phyloP scores from a whole-genome alignment of 2,329 filamentous ascomycete genomes.

The Aspergillus fructus region DNA sequence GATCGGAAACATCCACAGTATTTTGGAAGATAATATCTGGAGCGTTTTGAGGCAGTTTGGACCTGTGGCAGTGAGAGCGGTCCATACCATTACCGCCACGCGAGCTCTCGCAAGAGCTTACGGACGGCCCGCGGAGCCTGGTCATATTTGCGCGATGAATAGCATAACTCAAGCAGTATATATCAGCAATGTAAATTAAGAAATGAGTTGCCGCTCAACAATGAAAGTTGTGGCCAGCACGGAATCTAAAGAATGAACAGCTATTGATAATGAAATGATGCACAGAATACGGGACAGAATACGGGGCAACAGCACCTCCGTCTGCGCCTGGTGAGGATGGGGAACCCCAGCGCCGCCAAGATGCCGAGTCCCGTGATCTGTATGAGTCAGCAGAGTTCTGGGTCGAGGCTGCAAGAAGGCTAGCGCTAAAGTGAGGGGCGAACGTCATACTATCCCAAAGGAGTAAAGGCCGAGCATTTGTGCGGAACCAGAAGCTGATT shows the following conservation, averaged over 20 bases:
- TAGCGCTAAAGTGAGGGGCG: slow-evolving; percentile 5
- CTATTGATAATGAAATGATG: background rate
- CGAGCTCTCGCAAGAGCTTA: slow-evolving; percentile 31
- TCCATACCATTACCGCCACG: slow-evolving; percentile 27
- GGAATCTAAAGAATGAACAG: background rate
- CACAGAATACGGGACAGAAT: background rate
- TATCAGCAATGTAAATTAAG: background rate
- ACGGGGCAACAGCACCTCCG: background rate
- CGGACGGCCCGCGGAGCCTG: slow-evolving; percentile 42
- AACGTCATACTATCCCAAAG: slow-evolving; percentile 23
- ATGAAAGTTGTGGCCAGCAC: background rate
- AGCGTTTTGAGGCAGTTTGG: slow-evolving; percentile 42
- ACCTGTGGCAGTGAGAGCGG: slow-evolving; percentile 30
- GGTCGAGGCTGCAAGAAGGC: background rate
- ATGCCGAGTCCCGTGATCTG: background rate
- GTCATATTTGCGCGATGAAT: slow-evolving; percentile 35
- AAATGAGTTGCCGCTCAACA: background rate
- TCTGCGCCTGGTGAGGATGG: background rate
- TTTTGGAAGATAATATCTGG: slow-evolving; percentile 41
- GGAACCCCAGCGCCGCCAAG: background rate
- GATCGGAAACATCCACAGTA: slow-evolving; percentile 40
- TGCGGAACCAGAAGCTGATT: slow-evolving; percentile 11
- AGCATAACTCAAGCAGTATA: slow-evolving; percentile 26
- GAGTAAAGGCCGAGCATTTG: slow-evolving; percentile 20
- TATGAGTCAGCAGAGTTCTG: background rate